Evolutionary conservation across 495 filamentous ascomycete genomes (phyloP).

Genomic region (Aspergillus wentii): DNA sequence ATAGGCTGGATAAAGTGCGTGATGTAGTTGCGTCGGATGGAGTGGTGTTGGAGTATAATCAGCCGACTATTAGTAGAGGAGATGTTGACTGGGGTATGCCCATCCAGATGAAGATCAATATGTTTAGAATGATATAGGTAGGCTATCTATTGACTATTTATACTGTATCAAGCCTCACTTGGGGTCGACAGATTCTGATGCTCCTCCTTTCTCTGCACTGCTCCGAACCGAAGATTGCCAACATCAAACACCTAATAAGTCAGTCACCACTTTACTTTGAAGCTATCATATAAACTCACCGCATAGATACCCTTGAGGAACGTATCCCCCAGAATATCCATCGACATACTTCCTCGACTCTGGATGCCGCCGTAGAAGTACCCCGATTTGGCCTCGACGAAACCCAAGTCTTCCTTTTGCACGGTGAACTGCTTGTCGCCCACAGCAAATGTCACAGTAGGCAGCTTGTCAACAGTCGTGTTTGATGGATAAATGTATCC

Average conservation of each 20-base stretch:
- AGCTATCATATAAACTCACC: slow-evolving; percentile 52
- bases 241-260: slow-evolving; percentile 66
- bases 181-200: no score
- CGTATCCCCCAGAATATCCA: slow-evolving; percentile 71
- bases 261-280: no score
- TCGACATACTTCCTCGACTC: slow-evolving; percentile 57
- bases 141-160: no score
- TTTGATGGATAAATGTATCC: slow-evolving; percentile 63
- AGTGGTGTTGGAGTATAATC: no score
- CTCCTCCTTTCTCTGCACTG: slow-evolving; percentile 2
- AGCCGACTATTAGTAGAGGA: no score
- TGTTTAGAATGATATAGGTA: no score
- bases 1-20: no score
- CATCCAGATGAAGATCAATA: no score
- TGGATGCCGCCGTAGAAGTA: slow-evolving; percentile 74
- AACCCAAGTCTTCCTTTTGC: slow-evolving; percentile 68
- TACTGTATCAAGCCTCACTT: no score
- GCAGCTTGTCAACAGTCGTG: slow-evolving; percentile 54
- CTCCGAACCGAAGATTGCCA: slow-evolving; percentile 57
- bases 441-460: slow-evolving; percentile 62
- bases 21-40: no score
- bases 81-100: no score
- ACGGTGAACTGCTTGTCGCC: slow-evolving; percentile 61
- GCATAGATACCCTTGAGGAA: slow-evolving; percentile 75
- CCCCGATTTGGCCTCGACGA: slow-evolving; percentile 53